phyloP scores from a whole-genome alignment of 768 basidiomycete species.

The Lactarius trivialis region DNA sequence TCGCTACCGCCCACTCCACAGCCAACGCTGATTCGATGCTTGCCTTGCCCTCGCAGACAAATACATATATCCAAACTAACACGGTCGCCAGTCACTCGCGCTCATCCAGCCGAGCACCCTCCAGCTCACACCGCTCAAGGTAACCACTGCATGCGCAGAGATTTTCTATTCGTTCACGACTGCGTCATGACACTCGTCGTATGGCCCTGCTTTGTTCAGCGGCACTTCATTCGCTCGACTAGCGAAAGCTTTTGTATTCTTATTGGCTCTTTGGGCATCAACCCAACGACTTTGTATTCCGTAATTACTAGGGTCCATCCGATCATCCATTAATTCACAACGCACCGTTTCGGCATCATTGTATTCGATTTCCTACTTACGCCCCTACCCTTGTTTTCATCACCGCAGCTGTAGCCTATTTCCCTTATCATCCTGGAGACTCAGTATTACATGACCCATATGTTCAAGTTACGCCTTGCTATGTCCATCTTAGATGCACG shows the following conservation, averaged over 20 bases:
- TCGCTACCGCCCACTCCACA: constrained; percentile 26
- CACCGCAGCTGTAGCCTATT: background rate
- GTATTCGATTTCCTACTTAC: constrained; percentile 7
- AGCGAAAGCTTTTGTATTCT: constrained; percentile 1
- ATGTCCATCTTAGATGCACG: background rate
- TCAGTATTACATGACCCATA: background rate
- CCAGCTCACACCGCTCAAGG: constrained; percentile 9
- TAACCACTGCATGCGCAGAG: background rate
- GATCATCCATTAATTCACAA: constrained; percentile 3
- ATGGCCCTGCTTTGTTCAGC: background rate
- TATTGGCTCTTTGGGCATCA: background rate
- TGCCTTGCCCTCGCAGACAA: constrained; percentile 18
- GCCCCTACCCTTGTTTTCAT: background rate
- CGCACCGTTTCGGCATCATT: constrained; percentile 3
- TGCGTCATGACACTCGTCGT: constrained; percentile 3
- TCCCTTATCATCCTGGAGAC: background rate
- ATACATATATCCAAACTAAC: constrained; percentile 16
- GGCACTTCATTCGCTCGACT: background rate
- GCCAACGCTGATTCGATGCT: background rate
- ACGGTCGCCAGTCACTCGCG: constrained; percentile 1
- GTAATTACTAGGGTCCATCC: background rate
- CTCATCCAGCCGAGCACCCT: background rate
- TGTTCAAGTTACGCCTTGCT: constrained; percentile 9
- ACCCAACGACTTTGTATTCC: constrained; percentile 11
- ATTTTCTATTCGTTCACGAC: constrained; percentile 4